Base-by-base conservation (phyloP, 345 rosid genomes). In the Gossypium sturtianum region DNA sequence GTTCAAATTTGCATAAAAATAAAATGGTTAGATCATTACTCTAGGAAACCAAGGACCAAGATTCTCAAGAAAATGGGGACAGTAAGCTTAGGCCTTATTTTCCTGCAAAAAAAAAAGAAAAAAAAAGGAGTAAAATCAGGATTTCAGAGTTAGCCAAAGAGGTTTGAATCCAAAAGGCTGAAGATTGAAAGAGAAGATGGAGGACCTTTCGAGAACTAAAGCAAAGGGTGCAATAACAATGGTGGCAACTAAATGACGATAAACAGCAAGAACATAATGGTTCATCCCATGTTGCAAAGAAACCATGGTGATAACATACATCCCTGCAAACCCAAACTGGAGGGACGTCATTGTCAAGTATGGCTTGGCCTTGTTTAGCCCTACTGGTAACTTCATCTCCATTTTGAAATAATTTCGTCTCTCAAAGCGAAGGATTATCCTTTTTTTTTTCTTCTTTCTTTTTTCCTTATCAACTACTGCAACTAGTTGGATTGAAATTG, bases 271-370 rank as follows among this genome's bases (percentile, higher is more conserved):
- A 34, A 89, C 44, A 79, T 82, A 92, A 83, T 92, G 97, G 74
- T 77, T 94, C 95, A 94, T 86, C 51, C 98, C 97, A 51, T 78
- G 89, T 16, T 89, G 87, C 49, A 94, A 77, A 68, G 95, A 87
- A 38, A 94, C 87, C 89, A 87, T 85, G 27, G 89, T 72, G 78
- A 94, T 81, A 22, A 94, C 83, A 74, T 88, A 92, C 97, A 94
- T 85, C 75, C 98, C 98, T 0, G 97, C 88, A 61, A 83, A 94
- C 5, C 98, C 98, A 80, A 94, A 88, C 57, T 94, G 98, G 75
- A 94, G 85, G 47, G 84, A 88, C 64, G 87, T 74, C 80, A 94
- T 91, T 15, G 91, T 90, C 77, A 90, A 48, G 84, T 86, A 94
- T 17, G 96, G 94, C 53, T 91, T 93, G 8, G 62, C 69, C 22